Conservation (phyloP, 345 rosid genomes). For the Eucalyptus sp. region DNA sequence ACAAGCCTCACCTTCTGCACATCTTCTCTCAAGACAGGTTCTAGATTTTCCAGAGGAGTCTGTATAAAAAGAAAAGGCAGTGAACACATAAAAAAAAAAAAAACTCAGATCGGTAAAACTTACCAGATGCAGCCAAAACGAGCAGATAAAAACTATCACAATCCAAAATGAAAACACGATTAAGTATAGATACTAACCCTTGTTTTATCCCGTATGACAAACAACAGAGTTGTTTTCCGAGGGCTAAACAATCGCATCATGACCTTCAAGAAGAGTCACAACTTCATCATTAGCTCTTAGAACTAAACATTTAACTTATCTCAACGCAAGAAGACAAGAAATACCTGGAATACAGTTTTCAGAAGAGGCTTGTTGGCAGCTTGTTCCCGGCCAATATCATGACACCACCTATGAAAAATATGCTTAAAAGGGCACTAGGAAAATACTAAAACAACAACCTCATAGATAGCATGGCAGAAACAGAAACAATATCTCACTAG, state of each 20-base stretch:
- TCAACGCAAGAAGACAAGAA: neutral
- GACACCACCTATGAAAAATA: conserved; percentile 85
- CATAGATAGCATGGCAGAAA: neutral
- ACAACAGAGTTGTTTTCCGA: conserved; percentile 93
- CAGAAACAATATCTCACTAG: neutral
- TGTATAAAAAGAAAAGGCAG: conserved; percentile 8
- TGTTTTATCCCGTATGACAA: conserved; percentile 98
- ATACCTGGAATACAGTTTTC: conserved; percentile 98
- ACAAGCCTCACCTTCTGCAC: conserved; percentile 63
- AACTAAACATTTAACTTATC: neutral
- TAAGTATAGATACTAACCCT: conserved; percentile 32
- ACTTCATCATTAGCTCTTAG: neutral
- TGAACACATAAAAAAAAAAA: neutral
- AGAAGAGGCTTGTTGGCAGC: conserved; percentile 99
- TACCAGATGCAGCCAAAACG: neutral
- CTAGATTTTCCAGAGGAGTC: conserved; percentile 95
- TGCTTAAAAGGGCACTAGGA: neutral
- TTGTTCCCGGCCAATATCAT: conserved; percentile 99
- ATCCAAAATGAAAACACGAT: neutral
- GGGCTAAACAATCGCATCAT: conserved; percentile 99
- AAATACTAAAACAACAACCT: neutral
- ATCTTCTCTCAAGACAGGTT: conserved; percentile 93
- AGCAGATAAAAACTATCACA: neutral
- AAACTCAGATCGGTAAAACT: neutral
- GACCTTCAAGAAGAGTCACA: conserved; percentile 45